These are phyloP conservation scores for Saccharomycopsis fermentans DNA, from an alignment of 805 yeast genomes.

Conservation along the genomic window DNA sequence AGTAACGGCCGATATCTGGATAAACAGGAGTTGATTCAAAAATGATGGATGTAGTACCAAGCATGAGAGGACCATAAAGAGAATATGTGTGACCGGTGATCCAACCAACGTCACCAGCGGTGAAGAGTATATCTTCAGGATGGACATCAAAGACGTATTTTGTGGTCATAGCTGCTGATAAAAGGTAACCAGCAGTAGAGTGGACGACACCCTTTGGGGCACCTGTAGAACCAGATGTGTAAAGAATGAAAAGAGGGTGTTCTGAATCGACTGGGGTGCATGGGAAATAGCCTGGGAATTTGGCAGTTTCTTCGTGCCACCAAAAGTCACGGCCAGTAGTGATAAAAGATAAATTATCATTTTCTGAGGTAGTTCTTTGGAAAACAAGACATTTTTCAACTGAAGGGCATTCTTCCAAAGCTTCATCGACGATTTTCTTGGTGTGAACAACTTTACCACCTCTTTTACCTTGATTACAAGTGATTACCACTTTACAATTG, in stretches of 20 bases:
- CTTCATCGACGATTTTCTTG: constrained; percentile 93
- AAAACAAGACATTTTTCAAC: constrained; percentile 80
- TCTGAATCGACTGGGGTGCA: constrained; percentile 83
- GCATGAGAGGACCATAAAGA: constrained; percentile 81
- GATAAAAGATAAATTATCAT: constrained; percentile 48
- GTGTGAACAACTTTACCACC: constrained; percentile 92
- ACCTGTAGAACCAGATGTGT: constrained; percentile 98
- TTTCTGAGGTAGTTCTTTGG: constrained; percentile 66
- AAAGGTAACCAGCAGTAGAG: constrained; percentile 85
- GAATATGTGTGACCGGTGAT: constrained; percentile 97
- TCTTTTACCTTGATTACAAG: constrained; percentile 91
- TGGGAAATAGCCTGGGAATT: constrained; percentile 77
- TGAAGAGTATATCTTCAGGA: constrained; percentile 77
- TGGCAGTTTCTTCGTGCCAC: constrained; percentile 88
- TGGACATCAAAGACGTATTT: constrained; percentile 91
- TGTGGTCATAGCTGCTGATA: constrained; percentile 87
- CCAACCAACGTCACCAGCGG: constrained; percentile 99
- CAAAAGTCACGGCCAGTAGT: constrained; percentile 75
- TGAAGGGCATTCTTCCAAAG: constrained; percentile 55
- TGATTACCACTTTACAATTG: constrained; percentile 72
- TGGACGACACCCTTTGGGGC: constrained; percentile 98
- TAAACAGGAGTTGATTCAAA: constrained; percentile 98
- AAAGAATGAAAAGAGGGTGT: constrained; percentile 90
- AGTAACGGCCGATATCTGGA: constrained; percentile 90
- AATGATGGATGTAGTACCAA: constrained; percentile 85